Percentiles rank a stretch among this genome's conserved stretches.
phyloP scores from a whole-genome alignment of 2,329 filamentous ascomycete species.

The Pseudocercospora pini-densiflorae region DNA sequence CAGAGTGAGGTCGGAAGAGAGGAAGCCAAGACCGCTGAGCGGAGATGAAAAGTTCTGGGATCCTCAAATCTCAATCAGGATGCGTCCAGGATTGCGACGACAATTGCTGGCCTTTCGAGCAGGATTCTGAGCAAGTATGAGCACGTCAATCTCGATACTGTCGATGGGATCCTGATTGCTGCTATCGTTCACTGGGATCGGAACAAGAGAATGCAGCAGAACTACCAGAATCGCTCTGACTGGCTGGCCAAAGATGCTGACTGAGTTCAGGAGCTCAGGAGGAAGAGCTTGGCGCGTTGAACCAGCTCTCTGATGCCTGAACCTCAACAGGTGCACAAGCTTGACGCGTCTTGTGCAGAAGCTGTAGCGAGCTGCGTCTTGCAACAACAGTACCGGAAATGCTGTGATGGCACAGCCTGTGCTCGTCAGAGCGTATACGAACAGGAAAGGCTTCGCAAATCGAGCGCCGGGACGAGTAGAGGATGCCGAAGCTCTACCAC shows the following conservation, averaged over 20 bases:
- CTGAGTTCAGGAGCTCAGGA: constrained; percentile 5
- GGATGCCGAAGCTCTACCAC: constrained; percentile 33
- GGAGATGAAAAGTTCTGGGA: constrained; percentile 6
- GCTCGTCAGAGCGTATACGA: constrained; percentile 42
- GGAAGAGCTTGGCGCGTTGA: background rate
- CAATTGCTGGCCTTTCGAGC: background rate
- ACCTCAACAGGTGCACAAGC: background rate
- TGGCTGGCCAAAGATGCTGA: background rate
- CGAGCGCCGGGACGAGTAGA: constrained; percentile 14
- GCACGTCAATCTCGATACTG: background rate
- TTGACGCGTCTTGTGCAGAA: background rate
- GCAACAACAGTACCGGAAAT: constrained; percentile 8
- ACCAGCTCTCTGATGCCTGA: constrained; percentile 20
- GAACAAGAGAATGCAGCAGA: background rate
- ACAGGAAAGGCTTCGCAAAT: constrained; percentile 19
- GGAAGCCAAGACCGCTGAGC: constrained; percentile 12
- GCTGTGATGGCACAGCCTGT: constrained; percentile 48
- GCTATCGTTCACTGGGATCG: background rate
- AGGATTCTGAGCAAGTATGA: background rate
- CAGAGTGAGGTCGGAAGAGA: constrained; percentile 16
- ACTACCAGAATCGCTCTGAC: too few species aligned
- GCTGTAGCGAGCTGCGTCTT: background rate
- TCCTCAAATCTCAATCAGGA: background rate
- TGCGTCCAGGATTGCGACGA: background rate
- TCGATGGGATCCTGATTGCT: constrained; percentile 3